A percentile compares a stretch with the other conserved stretches of the same genome.
Conservation (phyloP, 305 asterid genomes). For the Fraxinus floribunda region DNA sequence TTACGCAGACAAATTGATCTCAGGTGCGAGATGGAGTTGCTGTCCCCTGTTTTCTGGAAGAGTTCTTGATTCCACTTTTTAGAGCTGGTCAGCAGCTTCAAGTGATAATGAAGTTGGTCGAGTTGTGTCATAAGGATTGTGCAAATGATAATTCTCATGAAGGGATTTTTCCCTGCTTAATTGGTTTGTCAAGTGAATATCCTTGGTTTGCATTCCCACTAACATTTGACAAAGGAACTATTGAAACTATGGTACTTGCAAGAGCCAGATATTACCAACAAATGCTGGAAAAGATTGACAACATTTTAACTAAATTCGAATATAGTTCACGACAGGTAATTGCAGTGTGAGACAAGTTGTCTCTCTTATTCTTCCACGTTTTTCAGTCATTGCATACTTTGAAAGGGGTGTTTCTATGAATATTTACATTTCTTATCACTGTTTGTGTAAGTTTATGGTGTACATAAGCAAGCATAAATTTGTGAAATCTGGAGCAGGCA, state of each 20-base stretch:
- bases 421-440: slow-evolving; percentile 1
- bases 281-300: slow-evolving; percentile 73
- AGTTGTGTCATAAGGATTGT: slow-evolving; percentile 56
- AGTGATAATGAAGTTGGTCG: slow-evolving; percentile 79
- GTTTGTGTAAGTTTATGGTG: slow-evolving; percentile 12
- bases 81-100: slow-evolving; percentile 99
- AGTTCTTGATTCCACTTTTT: slow-evolving; percentile 69
- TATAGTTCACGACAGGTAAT: slow-evolving; percentile 67
- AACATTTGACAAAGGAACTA: slow-evolving; percentile 67
- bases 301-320: slow-evolving; percentile 51
- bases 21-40: slow-evolving; percentile 83
- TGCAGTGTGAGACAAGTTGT: slow-evolving; percentile 8
- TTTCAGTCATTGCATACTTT: slow-evolving; percentile 5
- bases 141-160: slow-evolving; percentile 45
- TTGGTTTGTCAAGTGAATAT: slow-evolving; percentile 52
- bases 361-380: slow-evolving; percentile 18
- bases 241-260: slow-evolving; percentile 52
- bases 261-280: slow-evolving; percentile 66
- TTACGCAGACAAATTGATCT: slow-evolving; percentile 26
- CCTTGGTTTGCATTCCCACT: slow-evolving; percentile 60
- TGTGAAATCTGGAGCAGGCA: slow-evolving; percentile 10
- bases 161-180: slow-evolving; percentile 67
- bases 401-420: slow-evolving; percentile 19
- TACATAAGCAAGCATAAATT: slow-evolving; percentile 8
- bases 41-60: slow-evolving; percentile 84